Base-by-base conservation (phyloP, 352 stramenopile species). In the Pythium phragmiticola region DNA sequence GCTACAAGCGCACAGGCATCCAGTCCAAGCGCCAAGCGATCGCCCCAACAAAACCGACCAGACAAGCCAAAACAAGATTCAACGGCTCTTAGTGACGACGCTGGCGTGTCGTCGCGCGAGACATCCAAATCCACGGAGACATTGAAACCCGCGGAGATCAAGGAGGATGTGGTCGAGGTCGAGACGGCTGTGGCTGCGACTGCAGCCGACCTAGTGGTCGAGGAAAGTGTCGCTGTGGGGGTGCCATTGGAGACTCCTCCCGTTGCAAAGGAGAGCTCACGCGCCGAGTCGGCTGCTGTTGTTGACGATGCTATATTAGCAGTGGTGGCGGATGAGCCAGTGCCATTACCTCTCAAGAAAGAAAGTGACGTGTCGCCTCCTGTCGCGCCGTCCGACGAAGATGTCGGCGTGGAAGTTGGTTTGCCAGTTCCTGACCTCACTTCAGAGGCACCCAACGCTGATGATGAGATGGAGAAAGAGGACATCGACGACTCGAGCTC, bases 141-240 rank as follows among this genome's bases (percentile, higher is more conserved):
- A 30, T 30, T 30, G 26, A 30, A 30, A 30, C 37, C 36, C 21
- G 45, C 42, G 12, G 33, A 68, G 21, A 19, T 55, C 43, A 45
- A 47, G 17, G 26, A 34, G n/a, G 51, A 46, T 9, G 50, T 46
- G 33, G 33, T 48, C 6, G 52, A 53, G 16, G 45, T 28, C 4
- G 61, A 56, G 7, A 21, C 37, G 1, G 53, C 28, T 4, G 53
- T 48, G 14, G 39, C 48, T 48, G 23, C 46, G n/a, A 26, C 56
- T 0, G 23, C 30, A 17, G 50, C 48, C 12, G 61, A 17, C 2
- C 45, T 39, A 0, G 46, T 49, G 5, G 57, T 61, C 17, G 63
- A 66, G 33, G 63, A 65, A 43, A 45, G 28, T 19, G 49, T 64
- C 21, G 47, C 66, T 26, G 58, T 70, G 45, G 63, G 63, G 3